Conservation (phyloP, 2,329 filamentous ascomycete species). For the Botryotinia globosa region DNA sequence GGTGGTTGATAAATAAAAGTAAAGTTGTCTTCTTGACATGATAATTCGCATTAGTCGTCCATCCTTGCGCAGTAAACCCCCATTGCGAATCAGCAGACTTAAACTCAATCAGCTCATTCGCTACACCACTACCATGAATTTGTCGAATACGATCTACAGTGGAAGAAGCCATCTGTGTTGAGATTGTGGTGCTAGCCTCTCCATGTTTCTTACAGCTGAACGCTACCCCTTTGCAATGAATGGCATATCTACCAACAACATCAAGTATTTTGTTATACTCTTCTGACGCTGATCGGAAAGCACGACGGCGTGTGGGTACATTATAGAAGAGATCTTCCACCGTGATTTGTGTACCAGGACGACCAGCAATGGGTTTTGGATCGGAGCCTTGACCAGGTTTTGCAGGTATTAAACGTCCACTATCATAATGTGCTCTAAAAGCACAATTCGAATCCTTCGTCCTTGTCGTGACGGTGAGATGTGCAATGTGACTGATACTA, state of each 20-base stretch:
- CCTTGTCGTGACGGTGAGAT: constrained; percentile 91
- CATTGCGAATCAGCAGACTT: constrained; percentile 69
- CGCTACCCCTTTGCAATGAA: constrained; percentile 86
- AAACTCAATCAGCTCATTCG: constrained; percentile 83
- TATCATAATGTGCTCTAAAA: constrained; percentile 84
- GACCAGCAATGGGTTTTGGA: constrained; percentile 82
- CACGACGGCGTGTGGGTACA: constrained; percentile 79
- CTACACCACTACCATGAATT: constrained; percentile 78
- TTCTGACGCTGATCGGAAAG: constrained; percentile 87
- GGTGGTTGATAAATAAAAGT: constrained; percentile 93
- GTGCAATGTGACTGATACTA: constrained; percentile 97
- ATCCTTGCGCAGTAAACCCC: constrained; percentile 79
- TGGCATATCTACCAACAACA: constrained; percentile 86
- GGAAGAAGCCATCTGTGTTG: constrained; percentile 70
- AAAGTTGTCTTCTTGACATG: constrained; percentile 85
- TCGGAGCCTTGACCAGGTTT: constrained; percentile 87
- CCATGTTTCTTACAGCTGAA: constrained; percentile 98
- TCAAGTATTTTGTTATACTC: constrained; percentile 98
- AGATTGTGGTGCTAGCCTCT: constrained; percentile 77
- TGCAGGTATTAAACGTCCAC: constrained; percentile 74
- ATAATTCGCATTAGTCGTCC: constrained; percentile 91
- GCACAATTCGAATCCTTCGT: constrained; percentile 84
- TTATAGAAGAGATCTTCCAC: constrained; percentile 99
- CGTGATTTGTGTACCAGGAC: constrained; percentile 88
- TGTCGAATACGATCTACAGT: constrained; percentile 83